phyloP scores from a whole-genome alignment of 73 alveolate species.

The Urostyla sp. region DNA sequence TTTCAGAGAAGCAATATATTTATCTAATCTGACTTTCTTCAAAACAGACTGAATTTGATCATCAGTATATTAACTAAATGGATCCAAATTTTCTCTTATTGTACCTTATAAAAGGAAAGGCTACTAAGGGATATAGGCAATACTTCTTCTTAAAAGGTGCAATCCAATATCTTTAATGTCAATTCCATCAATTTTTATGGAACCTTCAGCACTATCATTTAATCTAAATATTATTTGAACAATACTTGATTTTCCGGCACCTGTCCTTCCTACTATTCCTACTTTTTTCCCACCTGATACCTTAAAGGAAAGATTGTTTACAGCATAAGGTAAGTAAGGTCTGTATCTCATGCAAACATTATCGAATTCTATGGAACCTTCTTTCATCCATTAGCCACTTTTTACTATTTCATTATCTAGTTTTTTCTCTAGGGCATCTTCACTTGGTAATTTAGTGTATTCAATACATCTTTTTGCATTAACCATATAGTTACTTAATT shows the following conservation, averaged over 20 bases:
- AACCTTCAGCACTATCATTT: constrained; percentile 73
- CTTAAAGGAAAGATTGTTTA: constrained; percentile 59
- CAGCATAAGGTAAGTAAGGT: constrained; percentile 56
- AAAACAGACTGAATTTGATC: constrained; percentile 34
- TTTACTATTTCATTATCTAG: no score
- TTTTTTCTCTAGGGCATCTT: neutral
- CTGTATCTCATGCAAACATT: constrained; percentile 78
- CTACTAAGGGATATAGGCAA: constrained; percentile 85
- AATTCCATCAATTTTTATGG: constrained; percentile 83
- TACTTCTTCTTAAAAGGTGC: constrained; percentile 74
- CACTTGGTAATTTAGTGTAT: neutral
- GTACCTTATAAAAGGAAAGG: constrained; percentile 86
- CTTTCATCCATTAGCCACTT: constrained; percentile 77
- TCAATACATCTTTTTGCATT: neutral
- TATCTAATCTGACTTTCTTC: constrained; percentile 15
- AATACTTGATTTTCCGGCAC: constrained; percentile 94
- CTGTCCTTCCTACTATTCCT: constrained; percentile 95
- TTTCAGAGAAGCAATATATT: constrained; percentile 26
- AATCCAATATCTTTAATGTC: constrained; percentile 77
- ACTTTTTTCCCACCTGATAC: constrained; percentile 49
- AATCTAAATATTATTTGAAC: constrained; percentile 89
- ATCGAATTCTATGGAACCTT: constrained; percentile 72
- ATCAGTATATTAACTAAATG: constrained; percentile 62
- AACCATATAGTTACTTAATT: neutral
- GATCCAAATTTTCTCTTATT: constrained; percentile 89